Base-by-base conservation (phyloP, 257 asterid species). In the Petrea volubilis region DNA sequence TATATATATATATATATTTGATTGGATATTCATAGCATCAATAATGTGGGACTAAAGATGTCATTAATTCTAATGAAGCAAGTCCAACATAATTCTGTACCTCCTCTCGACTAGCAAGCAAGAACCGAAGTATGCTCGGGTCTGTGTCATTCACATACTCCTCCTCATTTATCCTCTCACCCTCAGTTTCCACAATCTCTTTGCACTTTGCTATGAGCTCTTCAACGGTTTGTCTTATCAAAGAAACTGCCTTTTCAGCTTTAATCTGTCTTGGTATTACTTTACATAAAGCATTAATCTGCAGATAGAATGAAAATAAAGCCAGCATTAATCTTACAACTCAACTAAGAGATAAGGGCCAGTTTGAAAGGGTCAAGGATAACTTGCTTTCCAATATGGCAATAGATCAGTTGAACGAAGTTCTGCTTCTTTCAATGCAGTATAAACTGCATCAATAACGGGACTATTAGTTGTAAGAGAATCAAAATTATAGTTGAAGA, bases 91-190 rank as follows among this genome's bases (percentile, higher is more conserved):
- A 49, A 43, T 18, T 53, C 34, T 79, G 33, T 78, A 91, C 98
- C 96, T 94, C 96, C 79, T 94, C 99, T 74, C 97, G 77, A 85
- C 99, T 94, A 77, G 99, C 99, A 79, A 94, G 99, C 84, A 94
- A 85, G 83, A 94, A 91, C 10, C 97, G 88, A 58, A 94, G 99
- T 68, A 94, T 88, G 82, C 99, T 94, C 6, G 99, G 97, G 68
- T 91, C 99, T 15, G 87, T 13, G 55, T 86, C 90, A 67, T 91
- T 94, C 77, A 94, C 96, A 73, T 91, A 94, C 64, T 91, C 97
- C 77, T 91, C 99, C 79, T 91, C 96, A 7, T 75, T 84, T 76
- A 91, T 86, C 83, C 88, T 88, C 85, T 91, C 99, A 49, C 97
- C 99, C 84, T 91, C 97, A 4, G 64, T 64, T 81, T 94, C 99